Evolutionary conservation across 345 rosid species (phyloP), one percentile per base, ranked within the genome.

Genomic region (Gossypium sturtianum): DNA sequence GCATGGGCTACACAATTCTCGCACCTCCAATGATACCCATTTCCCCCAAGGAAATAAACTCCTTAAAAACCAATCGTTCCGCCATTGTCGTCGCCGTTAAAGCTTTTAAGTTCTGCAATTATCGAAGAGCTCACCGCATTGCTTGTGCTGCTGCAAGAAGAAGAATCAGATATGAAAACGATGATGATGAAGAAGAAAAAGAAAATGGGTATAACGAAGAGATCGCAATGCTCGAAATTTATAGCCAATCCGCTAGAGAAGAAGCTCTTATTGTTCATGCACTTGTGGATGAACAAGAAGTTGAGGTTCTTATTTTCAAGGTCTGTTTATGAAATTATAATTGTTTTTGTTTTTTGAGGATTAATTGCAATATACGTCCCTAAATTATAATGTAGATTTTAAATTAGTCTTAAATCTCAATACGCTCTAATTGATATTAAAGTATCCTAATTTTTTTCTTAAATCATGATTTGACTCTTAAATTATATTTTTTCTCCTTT

Each of bases 241-340:
- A 94, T 69, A 87, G 82, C 62, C 90, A 83, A 19, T 74, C 87
- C 44, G 82, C 85, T 1, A 83, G 85, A 84, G 87, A 79, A 15
- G 98, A 94, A 80, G 97, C 94, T 11, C 84, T 94, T 15, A 74
- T 94, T 9, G 92, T 90, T 13, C 89, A 85, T 3, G 94, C 97
- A 12, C 16, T n/a, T 7, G 82, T 92, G n/a, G 97, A 92, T 53
- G 87, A 74, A 0, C 80, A 88, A 70, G 78, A 84, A 65, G 92
- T 86, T 0, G 82, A 89, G 79, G 91, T 94, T 52, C 82, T 94
- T 11, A 75, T 94, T 67, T 94, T 90, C 77, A 94, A 84, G 92
- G 95, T 90, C 3, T 54, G 71, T 20, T 38, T 19, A 41, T 16
- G 0, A 16, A 23, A 10, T 57, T 22, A 11, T 59, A 7, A 20